These are phyloP conservation scores for Chrysanthemum seticuspe DNA, from an alignment of 129 eudicot genomes.

Conservation along the genomic window DNA sequence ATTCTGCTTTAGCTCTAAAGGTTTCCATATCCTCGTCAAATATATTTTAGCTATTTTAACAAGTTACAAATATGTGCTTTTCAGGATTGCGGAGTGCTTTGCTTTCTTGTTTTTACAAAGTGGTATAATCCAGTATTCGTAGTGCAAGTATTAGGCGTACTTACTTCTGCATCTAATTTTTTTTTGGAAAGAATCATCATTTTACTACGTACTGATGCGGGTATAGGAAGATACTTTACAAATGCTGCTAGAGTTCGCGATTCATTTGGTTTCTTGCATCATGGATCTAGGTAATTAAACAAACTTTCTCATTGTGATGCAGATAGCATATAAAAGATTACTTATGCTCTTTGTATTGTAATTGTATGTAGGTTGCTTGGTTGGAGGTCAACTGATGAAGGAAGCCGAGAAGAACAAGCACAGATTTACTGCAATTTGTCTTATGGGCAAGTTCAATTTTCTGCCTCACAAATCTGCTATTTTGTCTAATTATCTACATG, in stretches of 20 bases:
- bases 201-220: too few relatives aligned
- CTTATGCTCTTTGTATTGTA: conserved; percentile 18
- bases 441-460: too few relatives aligned
- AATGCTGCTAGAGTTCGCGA: conserved; percentile 61
- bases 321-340: conserved; percentile 20
- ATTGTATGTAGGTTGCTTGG: too few relatives aligned
- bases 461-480: neutral
- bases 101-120: conserved; percentile 89
- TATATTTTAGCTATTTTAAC: neutral
- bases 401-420: too few relatives aligned
- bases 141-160: conserved; percentile 10
- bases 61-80: neutral
- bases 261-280: conserved; percentile 63
- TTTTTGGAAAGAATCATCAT: too few relatives aligned
- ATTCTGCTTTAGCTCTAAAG: neutral
- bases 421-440: too few relatives aligned
- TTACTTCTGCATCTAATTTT: too few relatives aligned
- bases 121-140: conserved; percentile 83
- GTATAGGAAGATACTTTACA: conserved; percentile 45
- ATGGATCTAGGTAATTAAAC: conserved; percentile 62
- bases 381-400: too few relatives aligned
- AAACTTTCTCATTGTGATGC: neutral
- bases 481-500: too few relatives aligned
- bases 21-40: neutral
- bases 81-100: conserved; percentile 83